phyloP scores from a whole-genome alignment of 345 rosid genomes.

The Salix koriyanagi region DNA sequence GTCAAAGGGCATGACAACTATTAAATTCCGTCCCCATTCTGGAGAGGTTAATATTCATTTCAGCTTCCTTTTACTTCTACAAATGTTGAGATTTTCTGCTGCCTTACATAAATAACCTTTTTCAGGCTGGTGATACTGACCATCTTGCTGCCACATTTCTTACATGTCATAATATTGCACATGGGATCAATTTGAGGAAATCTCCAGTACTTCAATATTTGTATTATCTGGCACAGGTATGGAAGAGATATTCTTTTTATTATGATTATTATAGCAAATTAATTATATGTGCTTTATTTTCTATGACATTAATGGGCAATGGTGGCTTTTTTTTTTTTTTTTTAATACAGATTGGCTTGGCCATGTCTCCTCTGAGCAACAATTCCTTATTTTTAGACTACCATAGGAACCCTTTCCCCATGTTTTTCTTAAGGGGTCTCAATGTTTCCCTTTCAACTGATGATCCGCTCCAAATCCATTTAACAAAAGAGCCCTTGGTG shows the following conservation, averaged over 20 bases:
- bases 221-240: slow-evolving; percentile 92
- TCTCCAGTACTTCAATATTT: slow-evolving; percentile 99
- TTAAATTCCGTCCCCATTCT: slow-evolving; percentile 90
- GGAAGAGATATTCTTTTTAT: not conserved
- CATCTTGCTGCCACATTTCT: slow-evolving; percentile 99
- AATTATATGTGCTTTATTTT: not conserved
- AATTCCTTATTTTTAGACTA: slow-evolving; percentile 94
- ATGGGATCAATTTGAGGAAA: slow-evolving; percentile 92
- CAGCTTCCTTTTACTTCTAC: not conserved
- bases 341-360: slow-evolving; percentile 74
- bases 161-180: slow-evolving; percentile 88
- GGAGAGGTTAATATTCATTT: slow-evolving; percentile 63
- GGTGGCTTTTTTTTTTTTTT: not conserved
- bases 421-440: slow-evolving; percentile 89
- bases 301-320: slow-evolving; percentile 17
- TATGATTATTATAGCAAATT: not conserved
- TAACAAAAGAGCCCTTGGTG: slow-evolving; percentile 94
- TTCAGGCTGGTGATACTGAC: slow-evolving; percentile 98
- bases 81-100: not conserved
- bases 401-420: slow-evolving; percentile 87
- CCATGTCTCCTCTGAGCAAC: slow-evolving; percentile 99
- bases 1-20: slow-evolving; percentile 96
- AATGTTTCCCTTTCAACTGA: slow-evolving; percentile 97
- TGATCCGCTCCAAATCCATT: slow-evolving; percentile 96
- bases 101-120: slow-evolving; percentile 11